Base-by-base conservation (phyloP, 2,329 filamentous ascomycete genomes). In the Aspergillus sclerotialis region DNA sequence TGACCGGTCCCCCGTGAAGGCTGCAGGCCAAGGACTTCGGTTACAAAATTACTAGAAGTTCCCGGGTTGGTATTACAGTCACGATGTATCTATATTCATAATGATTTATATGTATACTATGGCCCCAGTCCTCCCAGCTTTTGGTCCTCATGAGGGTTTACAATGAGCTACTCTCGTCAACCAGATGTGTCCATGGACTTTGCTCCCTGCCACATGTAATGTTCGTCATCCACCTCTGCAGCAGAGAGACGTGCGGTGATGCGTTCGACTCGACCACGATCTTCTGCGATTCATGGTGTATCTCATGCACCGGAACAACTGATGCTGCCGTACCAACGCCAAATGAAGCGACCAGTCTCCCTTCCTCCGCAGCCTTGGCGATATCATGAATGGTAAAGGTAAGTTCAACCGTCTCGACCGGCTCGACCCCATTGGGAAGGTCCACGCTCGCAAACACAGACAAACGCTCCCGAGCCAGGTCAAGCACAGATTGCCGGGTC, bases 401-500 rank as follows among this genome's bases (percentile, higher is more conserved):
- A 3, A 17, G 10, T 12, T 28, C 26, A 3, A 13, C 12, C 9
- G 13, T 12, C 7, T 28, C 26, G 3, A 28, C 9, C 10, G 8
- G 9, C 7, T 28, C 26, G 7, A 3, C 12, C n/a, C n/a, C n/a
- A n/a, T n/a, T n/a, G n/a, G n/a, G n/a, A n/a, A n/a, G n/a, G n/a
- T 24, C 21, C 7, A 24, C 21, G 7, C 11, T n/a, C n/a, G 3
- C 23, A 24, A 24, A 24, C 2, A 8, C 23, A 13, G 28, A 23
- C 12, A 37, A 11, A 13, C 35, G 28, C 19, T 30, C 32, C 6
- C 29, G 14, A 13, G 36, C 36, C 24, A 38, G 13, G 5, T 40
- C 35, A 5, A 43, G 29, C 9, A 28, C 25, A 13, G 81, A 86
- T 31, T 81, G 70, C 35, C 87, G 71, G 7, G 85, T 94, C 8